Base-by-base conservation (phyloP, 2,329 filamentous ascomycete genomes). In the Xylariales sp. region DNA sequence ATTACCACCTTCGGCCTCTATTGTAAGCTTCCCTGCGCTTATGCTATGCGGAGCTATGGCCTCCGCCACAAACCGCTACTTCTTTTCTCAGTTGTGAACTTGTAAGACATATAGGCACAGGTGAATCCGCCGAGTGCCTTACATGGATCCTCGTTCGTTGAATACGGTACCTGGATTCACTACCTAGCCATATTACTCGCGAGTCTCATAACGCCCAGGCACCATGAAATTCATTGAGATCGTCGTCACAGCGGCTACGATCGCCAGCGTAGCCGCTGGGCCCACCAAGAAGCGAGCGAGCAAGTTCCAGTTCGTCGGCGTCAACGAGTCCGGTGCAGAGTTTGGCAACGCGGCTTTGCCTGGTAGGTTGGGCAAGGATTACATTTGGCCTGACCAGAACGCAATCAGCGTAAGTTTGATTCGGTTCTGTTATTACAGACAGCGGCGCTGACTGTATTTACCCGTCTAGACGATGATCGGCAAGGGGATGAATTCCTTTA, bases 281-380 rank as follows among this genome's bases (percentile, higher is more conserved):
- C 75, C 78, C 1, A 71, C 74, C 10, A 69, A 68, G 67, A 81
- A 80, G 73, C 77, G 79, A 30, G 77, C 76, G 16, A 75, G 73
- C 71, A 77, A 76, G 65, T 79, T 80, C 66, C 69, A 78, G 67
- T 81, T 79, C 62, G 75, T 76, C 28, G 79, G 79, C 32, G 74
- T 79, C 69, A 80, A 77, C 49, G 75, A 78, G 69, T 75, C 86
- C 23, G 88, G 88, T 12, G 87, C 88, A 49, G 89, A 91, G 71
- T 91, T 91, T 67, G 88, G 88, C 48, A 81, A 85, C 66, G 79
- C 75, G 30, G 83, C 81, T 60, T 80, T 89, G 39, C 88, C 89
- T 1, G 89, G 89, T 9, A 77, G 78, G 1, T 81, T 86, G 63
- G 83, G 82, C 57, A 89, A 82, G 61, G 86, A 91, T 72, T 91